phyloP scores from a whole-genome alignment of 2,329 filamentous ascomycete species.

The Pleoardoris graminearum region DNA sequence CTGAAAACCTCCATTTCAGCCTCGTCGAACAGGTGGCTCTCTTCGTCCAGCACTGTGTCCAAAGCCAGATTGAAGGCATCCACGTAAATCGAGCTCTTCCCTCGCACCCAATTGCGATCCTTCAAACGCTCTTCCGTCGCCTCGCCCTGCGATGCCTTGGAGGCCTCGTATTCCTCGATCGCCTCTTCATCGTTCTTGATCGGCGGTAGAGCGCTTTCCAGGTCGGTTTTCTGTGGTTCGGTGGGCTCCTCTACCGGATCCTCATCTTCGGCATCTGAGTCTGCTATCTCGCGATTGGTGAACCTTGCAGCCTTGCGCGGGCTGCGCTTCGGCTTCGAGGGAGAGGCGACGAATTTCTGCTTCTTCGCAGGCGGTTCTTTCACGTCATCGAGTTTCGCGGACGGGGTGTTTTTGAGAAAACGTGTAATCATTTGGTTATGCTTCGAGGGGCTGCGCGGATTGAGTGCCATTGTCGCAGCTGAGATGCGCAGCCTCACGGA shows the following conservation, averaged over 20 bases:
- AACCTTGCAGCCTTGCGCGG: slow-evolving; percentile 23
- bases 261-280: slow-evolving; percentile 48
- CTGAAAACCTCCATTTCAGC: slow-evolving; percentile 77
- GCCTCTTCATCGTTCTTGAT: slow-evolving; percentile 68
- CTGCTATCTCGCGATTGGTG: slow-evolving; percentile 39
- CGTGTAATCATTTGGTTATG: slow-evolving; percentile 55
- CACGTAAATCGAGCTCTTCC: slow-evolving; percentile 89
- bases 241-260: slow-evolving; percentile 31
- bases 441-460: slow-evolving; percentile 47
- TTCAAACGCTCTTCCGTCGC: slow-evolving; percentile 56
- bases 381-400: slow-evolving; percentile 49
- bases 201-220: slow-evolving; percentile 72
- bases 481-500: not conserved
- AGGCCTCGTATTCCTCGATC: slow-evolving; percentile 77
- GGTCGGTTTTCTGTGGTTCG: slow-evolving; percentile 60
- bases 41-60: slow-evolving; percentile 85
- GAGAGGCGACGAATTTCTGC: slow-evolving; percentile 37
- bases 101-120: slow-evolving; percentile 68
- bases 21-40: slow-evolving; percentile 82
- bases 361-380: slow-evolving; percentile 50
- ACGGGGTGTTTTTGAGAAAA: slow-evolving; percentile 49
- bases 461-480: slow-evolving; percentile 40
- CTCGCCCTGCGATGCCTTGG: slow-evolving; percentile 59
- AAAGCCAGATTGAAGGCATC: slow-evolving; percentile 95
- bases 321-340: slow-evolving; percentile 22